Evolutionary conservation across 768 basidiomycete genomes (phyloP).

Genomic region (Pisolithus tinctorius): DNA sequence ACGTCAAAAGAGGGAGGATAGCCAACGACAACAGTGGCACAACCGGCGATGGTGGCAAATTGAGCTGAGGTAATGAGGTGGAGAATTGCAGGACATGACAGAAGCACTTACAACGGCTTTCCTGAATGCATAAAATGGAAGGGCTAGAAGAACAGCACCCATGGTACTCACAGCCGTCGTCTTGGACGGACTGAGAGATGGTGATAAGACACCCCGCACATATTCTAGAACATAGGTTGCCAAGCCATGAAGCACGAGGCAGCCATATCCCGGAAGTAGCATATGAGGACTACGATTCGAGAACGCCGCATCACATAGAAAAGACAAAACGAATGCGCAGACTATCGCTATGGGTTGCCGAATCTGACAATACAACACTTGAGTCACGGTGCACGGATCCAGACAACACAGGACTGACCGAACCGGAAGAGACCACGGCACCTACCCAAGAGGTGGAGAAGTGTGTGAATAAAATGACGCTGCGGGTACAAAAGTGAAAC

Average conservation of each 20-base stretch:
- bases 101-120: conserved; percentile 44
- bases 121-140: conserved; percentile 60
- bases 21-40: conserved; percentile 53
- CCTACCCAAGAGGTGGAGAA: conserved; percentile 65
- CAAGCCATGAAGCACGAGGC: conserved; percentile 52
- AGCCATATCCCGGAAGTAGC: conserved; percentile 59
- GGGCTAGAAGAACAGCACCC: conserved; percentile 55
- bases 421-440: conserved; percentile 41
- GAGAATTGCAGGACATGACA: neutral
- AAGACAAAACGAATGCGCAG: conserved; percentile 45
- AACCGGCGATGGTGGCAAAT: conserved; percentile 42
- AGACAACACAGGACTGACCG: conserved; percentile 30
- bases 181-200: conserved; percentile 51
- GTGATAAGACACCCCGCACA: conserved; percentile 49
- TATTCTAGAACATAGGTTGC: conserved; percentile 59
- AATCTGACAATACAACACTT: conserved; percentile 29
- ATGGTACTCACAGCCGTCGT: conserved; percentile 50
- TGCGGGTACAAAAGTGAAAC: conserved; percentile 21
- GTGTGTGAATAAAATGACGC: conserved; percentile 63
- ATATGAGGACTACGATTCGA: conserved; percentile 32
- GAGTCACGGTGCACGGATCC: neutral
- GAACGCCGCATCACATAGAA: conserved; percentile 48
- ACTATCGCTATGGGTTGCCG: conserved; percentile 42
- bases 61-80: conserved; percentile 33
- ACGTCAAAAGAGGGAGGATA: conserved; percentile 56